phyloP scores from a whole-genome alignment of 2,329 filamentous ascomycete species.

The Sclerotinia subarctica region DNA sequence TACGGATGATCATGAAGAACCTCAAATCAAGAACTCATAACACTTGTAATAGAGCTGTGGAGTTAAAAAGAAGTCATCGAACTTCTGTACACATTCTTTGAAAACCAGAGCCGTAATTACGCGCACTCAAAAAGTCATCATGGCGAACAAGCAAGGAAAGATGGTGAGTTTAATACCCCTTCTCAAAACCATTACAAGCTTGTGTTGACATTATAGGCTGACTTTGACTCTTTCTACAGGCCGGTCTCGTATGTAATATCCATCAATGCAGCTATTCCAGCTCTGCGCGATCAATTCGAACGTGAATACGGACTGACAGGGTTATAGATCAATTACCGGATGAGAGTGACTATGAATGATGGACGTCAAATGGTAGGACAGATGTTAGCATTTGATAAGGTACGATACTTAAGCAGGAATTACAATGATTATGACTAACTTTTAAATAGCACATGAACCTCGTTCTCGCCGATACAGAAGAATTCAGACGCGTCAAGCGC shows the following conservation, averaged over 20 bases:
- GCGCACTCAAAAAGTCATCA: slow-evolving; percentile 47
- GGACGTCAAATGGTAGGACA: slow-evolving; percentile 95
- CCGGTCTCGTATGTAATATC: slow-evolving; percentile 63
- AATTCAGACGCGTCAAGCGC: slow-evolving; percentile 88
- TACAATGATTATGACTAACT: background rate
- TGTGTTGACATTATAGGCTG: slow-evolving; percentile 57
- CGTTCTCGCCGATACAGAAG: slow-evolving; percentile 96
- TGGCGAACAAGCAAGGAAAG: slow-evolving; percentile 96
- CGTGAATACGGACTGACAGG: slow-evolving; percentile 27
- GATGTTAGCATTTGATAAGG: slow-evolving; percentile 98
- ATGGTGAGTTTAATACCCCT: slow-evolving; percentile 70
- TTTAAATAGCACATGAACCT: slow-evolving; percentile 88
- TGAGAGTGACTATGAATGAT: slow-evolving; percentile 94
- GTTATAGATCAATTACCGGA: slow-evolving; percentile 93
- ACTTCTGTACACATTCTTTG: slow-evolving; percentile 40
- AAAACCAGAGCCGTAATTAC: slow-evolving; percentile 38
- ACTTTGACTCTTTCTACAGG: slow-evolving; percentile 56
- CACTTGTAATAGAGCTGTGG: slow-evolving; percentile 31
- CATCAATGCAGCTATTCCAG: slow-evolving; percentile 36
- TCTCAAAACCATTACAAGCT: slow-evolving; percentile 42
- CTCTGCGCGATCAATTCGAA: slow-evolving; percentile 30
- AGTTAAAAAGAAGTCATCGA: slow-evolving; percentile 36
- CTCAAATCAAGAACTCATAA: slow-evolving; percentile 23
- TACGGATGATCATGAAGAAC: slow-evolving; percentile 6
- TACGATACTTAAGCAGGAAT: slow-evolving; percentile 40